These are phyloP conservation scores for Aeminium ludgeri DNA, from an alignment of 495 filamentous ascomycete species.

Conservation along the genomic window DNA sequence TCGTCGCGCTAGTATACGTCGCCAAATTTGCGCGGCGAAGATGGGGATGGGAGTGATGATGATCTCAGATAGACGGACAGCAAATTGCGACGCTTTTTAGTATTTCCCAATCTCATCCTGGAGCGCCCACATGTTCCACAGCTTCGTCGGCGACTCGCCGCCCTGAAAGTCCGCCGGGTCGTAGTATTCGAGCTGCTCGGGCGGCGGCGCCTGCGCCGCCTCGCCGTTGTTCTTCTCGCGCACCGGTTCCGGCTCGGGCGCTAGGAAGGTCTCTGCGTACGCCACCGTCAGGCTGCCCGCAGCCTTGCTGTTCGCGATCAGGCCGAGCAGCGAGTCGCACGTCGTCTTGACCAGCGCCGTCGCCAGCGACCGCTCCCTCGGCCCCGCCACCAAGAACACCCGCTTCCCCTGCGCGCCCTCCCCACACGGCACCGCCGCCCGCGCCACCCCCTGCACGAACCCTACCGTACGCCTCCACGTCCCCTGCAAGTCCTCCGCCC, in stretches of 20 bases:
- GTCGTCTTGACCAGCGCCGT: neutral
- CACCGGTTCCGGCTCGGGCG: slow-evolving; percentile 7
- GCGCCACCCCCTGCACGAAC: slow-evolving; percentile 3
- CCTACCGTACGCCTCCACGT: slow-evolving; percentile 5
- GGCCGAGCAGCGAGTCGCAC: slow-evolving; percentile 2
- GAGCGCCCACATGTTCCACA: slow-evolving; percentile 12
- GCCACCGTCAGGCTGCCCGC: neutral
- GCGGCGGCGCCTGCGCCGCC: neutral
- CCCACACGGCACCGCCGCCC: slow-evolving; percentile 3
- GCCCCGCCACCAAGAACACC: neutral
- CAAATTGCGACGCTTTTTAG: neutral
- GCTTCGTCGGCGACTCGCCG: slow-evolving; percentile 9
- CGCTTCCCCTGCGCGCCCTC: too few relatives aligned
- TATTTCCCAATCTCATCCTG: neutral
- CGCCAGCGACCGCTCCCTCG: neutral
- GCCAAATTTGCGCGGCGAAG: neutral
- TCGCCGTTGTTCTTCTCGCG: neutral
- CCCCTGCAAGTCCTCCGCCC: neutral
- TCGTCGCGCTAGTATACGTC: slow-evolving; percentile 66
- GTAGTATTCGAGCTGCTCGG: neutral
- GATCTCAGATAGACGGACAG: neutral
- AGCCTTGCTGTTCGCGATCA: neutral
- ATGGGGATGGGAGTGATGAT: slow-evolving; percentile 1
- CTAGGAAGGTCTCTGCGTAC: slow-evolving; percentile 3
- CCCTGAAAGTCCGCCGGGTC: slow-evolving; percentile 2